A percentile compares a stretch with the other conserved stretches of the same genome.
Conservation (phyloP, 495 filamentous ascomycete genomes). For the Elasticomyces elasticus region DNA sequence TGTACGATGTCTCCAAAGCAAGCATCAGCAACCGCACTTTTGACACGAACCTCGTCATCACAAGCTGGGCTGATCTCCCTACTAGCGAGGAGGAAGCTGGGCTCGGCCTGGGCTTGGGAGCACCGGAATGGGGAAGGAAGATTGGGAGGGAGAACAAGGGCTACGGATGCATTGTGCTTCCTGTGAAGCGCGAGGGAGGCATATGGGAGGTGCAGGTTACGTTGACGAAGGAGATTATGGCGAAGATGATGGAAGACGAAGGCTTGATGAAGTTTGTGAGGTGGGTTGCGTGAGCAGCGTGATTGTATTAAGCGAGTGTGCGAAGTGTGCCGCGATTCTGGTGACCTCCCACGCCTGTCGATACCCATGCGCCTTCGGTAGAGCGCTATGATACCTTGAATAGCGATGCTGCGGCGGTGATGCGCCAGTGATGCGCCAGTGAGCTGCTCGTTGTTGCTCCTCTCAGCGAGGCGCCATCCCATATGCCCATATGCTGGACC, state of each 20-base stretch:
- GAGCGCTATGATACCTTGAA: not conserved
- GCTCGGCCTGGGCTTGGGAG: constrained; percentile 4
- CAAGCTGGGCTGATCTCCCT: constrained; percentile 3
- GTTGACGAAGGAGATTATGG: constrained; percentile 3
- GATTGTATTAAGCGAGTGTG: not conserved
- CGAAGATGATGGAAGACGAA: not conserved
- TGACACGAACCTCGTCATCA: not conserved
- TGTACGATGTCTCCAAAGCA: not conserved
- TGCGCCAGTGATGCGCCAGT: not conserved
- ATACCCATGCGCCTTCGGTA: not conserved
- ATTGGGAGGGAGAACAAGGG: not conserved
- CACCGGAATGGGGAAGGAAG: constrained; percentile 1
- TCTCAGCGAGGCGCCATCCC: not conserved
- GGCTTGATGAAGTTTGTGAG: constrained; percentile 2
- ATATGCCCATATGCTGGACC: no score
- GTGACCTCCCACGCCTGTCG: not conserved
- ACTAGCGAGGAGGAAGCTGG: not conserved
- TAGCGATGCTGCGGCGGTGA: not conserved
- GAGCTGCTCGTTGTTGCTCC: not conserved
- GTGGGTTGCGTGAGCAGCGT: not conserved
- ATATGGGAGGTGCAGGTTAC: constrained; percentile 13
- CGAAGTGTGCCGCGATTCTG: not conserved
- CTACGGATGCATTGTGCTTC: constrained; percentile 5
- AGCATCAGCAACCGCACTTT: not conserved
- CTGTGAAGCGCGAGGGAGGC: not conserved